These are phyloP conservation scores for Coniella lustricola DNA, from an alignment of 2,329 filamentous ascomycete genomes.

Conservation along the genomic window DNA sequence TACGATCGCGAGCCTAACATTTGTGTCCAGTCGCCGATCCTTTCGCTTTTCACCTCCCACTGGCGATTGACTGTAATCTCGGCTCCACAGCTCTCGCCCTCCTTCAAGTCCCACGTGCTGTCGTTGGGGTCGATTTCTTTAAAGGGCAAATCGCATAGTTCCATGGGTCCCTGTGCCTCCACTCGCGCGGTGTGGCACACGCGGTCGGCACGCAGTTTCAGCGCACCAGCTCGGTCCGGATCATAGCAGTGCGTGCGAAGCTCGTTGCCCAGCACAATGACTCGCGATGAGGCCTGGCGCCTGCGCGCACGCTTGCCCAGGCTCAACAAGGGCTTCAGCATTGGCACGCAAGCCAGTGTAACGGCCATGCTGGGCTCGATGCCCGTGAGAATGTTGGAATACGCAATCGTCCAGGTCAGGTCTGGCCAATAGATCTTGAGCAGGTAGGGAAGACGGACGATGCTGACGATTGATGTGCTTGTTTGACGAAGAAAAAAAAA, in stretches of 20 bases:
- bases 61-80: background rate
- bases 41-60: conserved; percentile 1
- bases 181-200: background rate
- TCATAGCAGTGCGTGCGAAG: conserved; percentile 3
- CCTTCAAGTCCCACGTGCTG: background rate
- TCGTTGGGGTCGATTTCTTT: background rate
- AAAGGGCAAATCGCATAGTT: background rate
- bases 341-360: conserved; percentile 31
- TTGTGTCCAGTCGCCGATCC: conserved; percentile 1
- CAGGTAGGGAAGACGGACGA: conserved; percentile 28
- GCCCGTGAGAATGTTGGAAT: conserved; percentile 28
- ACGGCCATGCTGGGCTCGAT: conserved; percentile 33
- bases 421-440: conserved; percentile 26
- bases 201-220: background rate
- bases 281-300: background rate
- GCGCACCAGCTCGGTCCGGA: background rate
- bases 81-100: background rate
- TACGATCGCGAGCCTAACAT: background rate
- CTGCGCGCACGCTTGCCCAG: background rate
- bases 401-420: conserved; percentile 26
- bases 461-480: conserved; percentile 29
- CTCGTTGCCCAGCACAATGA: background rate
- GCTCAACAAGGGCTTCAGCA: conserved; percentile 32
- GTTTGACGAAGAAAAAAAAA: background rate
- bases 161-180: background rate